Conservation (phyloP, 768 basidiomycete genomes). For the Phylloporus sp. region DNA sequence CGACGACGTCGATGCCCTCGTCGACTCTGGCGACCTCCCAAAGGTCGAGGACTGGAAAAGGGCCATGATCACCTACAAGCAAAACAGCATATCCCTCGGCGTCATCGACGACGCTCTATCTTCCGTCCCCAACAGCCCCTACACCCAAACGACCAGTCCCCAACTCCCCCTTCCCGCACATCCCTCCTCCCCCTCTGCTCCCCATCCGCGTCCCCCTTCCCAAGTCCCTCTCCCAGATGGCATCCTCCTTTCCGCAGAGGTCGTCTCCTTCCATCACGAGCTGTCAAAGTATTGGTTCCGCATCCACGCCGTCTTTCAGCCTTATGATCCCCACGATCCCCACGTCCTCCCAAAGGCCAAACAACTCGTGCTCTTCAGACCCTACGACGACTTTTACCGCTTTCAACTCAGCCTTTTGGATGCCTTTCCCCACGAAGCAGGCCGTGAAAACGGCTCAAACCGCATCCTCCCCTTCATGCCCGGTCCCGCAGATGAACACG, state of each 20-base stretch:
- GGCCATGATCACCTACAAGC: constrained; percentile 92
- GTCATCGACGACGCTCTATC: constrained; percentile 65
- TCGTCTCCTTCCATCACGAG: constrained; percentile 97
- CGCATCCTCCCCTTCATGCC: constrained; percentile 97
- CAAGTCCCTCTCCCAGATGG: constrained; percentile 68
- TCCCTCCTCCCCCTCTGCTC: constrained; percentile 7
- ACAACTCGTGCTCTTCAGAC: constrained; percentile 84
- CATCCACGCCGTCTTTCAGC: constrained; percentile 83
- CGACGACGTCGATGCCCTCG: constrained; percentile 67
- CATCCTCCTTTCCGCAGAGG: constrained; percentile 78
- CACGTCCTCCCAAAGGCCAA: constrained; percentile 57
- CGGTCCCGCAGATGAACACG: constrained; percentile 80
- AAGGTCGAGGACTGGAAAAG: constrained; percentile 99
- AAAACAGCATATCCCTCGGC: constrained; percentile 91
- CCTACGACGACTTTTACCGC: constrained; percentile 98
- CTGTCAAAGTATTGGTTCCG: constrained; percentile 98
- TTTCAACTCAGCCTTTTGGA: constrained; percentile 90
- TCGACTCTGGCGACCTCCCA: constrained; percentile 85
- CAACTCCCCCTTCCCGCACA: constrained; percentile 11
- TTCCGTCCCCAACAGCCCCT: constrained; percentile 44
- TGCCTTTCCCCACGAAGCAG: constrained; percentile 87
- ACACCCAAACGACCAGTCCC: constrained; percentile 22
- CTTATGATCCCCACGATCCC: constrained; percentile 60
- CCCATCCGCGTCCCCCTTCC: constrained; percentile 33
- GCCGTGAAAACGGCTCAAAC: constrained; percentile 57